Evolutionary conservation across 345 rosid species (phyloP).

Genomic region (Microthlaspi erraticum): DNA sequence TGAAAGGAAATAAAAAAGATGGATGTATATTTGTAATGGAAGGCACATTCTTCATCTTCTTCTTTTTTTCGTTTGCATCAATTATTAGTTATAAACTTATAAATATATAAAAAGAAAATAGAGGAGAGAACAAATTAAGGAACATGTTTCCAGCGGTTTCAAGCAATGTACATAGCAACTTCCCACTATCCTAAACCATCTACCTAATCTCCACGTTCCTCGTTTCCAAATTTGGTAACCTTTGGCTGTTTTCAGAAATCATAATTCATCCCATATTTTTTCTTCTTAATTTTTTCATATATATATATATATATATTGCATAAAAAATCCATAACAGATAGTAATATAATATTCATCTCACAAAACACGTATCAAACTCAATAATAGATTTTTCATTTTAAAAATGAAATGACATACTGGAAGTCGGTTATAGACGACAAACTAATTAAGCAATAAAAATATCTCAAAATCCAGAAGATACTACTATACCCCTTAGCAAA

Average conservation of each 20-base stretch:
- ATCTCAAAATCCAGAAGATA: conserved; percentile 26
- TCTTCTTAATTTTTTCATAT: not conserved
- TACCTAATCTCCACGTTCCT: conserved; percentile 37
- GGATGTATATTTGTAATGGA: conserved; percentile 39
- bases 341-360: conserved; percentile 1
- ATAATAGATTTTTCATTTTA: not conserved
- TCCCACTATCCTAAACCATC: conserved; percentile 33
- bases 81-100: conserved; percentile 21
- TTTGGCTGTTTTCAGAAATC: not conserved
- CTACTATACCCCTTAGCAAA: conserved; percentile 25
- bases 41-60: conserved; percentile 13
- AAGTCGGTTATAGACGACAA: conserved; percentile 33
- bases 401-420: conserved; percentile 14
- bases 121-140: conserved; percentile 14
- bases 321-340: not conserved
- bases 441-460: not conserved
- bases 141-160: conserved; percentile 41
- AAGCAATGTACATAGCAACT: conserved; percentile 38
- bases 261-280: not conserved
- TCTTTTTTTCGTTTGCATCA: not conserved
- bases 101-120: not conserved
- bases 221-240: conserved; percentile 1
- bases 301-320: not conserved
- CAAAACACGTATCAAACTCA: conserved; percentile 10
- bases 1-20: conserved; percentile 10